A percentile compares a stretch with the other conserved stretches of the same genome.
phyloP scores from a whole-genome alignment of 805 yeast genomes.

The Cyberlindnera xylosilytica region DNA sequence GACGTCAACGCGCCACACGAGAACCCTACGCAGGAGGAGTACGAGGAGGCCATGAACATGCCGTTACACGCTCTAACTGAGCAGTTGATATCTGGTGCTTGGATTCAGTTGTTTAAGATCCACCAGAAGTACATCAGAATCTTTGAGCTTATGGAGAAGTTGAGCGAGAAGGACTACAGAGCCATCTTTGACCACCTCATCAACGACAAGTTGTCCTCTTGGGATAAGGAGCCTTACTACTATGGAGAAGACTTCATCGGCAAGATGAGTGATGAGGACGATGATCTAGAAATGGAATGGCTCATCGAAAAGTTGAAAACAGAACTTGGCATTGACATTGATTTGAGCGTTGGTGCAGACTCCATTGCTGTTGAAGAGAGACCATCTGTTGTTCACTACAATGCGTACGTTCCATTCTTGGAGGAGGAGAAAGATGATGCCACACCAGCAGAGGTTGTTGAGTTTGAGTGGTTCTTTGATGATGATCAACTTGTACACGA shows the following conservation, averaged over 20 bases:
- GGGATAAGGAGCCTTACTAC: background rate
- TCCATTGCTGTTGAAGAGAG: too few relatives aligned
- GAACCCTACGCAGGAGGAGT: conserved; percentile 5
- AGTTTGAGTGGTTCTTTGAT: background rate
- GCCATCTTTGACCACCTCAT: conserved; percentile 19
- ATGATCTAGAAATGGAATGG: background rate
- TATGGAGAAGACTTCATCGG: background rate
- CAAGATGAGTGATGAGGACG: conserved; percentile 2
- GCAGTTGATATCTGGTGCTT: conserved; percentile 10
- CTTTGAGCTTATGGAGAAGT: conserved; percentile 15
- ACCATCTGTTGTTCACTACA: background rate
- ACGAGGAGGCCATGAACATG: conserved; percentile 10
- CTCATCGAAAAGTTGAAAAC: background rate
- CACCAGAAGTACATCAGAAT: conserved; percentile 10
- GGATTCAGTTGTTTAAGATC: conserved; percentile 9
- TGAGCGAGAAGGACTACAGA: conserved; percentile 18
- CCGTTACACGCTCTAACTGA: conserved; percentile 12
- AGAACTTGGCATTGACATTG: background rate
- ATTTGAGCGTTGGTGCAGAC: background rate
- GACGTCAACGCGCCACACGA: conserved; percentile 10
- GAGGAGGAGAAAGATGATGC: background rate
- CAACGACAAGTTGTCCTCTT: background rate
- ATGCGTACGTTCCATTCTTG: conserved; percentile 14
- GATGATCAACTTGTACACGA: too few relatives aligned
- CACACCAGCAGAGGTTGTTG: background rate